Percentiles rank a stretch among this genome's conserved stretches.
Conservation (phyloP, 495 filamentous ascomycete species). For the Annulohypoxylon maeteangense region DNA sequence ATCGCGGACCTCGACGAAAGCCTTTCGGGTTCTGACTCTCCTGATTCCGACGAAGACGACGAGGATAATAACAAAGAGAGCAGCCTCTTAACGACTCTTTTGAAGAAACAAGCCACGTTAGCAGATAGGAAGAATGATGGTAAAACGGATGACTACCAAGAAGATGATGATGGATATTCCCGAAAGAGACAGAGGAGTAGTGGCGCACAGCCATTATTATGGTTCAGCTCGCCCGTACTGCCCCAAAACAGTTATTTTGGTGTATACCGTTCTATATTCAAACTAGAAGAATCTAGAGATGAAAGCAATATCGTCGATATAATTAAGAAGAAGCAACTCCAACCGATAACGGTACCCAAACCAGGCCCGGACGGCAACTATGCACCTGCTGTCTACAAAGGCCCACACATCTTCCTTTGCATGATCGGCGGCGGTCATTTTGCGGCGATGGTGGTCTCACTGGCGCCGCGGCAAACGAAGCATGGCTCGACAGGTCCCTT, state of each 20-base stretch:
- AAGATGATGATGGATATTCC: constrained; percentile 57
- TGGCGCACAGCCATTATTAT: constrained; percentile 81
- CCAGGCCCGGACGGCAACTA: constrained; percentile 60
- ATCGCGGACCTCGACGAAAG: constrained; percentile 88
- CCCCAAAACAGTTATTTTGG: constrained; percentile 84
- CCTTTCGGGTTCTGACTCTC: constrained; percentile 80
- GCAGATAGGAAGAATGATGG: constrained; percentile 53
- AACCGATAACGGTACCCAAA: constrained; percentile 67
- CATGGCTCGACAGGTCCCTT: constrained; percentile 68
- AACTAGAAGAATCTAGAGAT: constrained; percentile 71
- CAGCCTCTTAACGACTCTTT: constrained; percentile 72
- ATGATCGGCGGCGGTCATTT: constrained; percentile 99
- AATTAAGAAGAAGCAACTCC: constrained; percentile 78
- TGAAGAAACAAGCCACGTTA: constrained; percentile 85
- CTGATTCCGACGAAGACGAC: constrained; percentile 64
- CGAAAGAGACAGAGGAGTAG: constrained; percentile 60
- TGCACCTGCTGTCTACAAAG: constrained; percentile 61
- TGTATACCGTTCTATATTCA: constrained; percentile 86
- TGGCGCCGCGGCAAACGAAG: constrained; percentile 82
- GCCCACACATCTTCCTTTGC: constrained; percentile 90
- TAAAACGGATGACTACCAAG: constrained; percentile 49
- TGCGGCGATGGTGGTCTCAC: constrained; percentile 91
- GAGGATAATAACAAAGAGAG: constrained; percentile 61
- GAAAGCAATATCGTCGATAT: constrained; percentile 70
- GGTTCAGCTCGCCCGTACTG: constrained; percentile 81